Conservation (phyloP, 768 basidiomycete genomes). For the Mycena pura region DNA sequence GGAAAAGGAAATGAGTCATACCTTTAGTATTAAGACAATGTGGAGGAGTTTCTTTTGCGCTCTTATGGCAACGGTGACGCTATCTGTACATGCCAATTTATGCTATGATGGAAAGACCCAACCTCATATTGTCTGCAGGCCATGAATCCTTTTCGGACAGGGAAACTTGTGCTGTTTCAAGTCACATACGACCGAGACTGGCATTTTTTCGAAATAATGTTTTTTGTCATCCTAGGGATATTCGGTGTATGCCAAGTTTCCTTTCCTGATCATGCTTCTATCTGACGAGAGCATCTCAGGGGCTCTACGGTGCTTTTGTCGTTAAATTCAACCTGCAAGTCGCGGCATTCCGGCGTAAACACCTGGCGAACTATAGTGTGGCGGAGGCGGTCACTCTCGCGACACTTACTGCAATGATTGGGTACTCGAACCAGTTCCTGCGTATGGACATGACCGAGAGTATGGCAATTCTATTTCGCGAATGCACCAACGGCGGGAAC, state of each 20-base stretch:
- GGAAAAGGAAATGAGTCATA: conserved; percentile 94
- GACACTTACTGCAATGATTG: conserved; percentile 86
- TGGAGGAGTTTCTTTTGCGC: conserved; percentile 99
- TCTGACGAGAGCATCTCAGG: conserved; percentile 52
- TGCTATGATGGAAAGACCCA: background rate
- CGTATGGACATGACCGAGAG: conserved; percentile 98
- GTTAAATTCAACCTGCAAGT: conserved; percentile 97
- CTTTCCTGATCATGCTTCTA: background rate
- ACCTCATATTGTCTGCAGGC: conserved; percentile 55
- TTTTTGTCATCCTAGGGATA: conserved; percentile 93
- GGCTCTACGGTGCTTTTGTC: conserved; percentile 95
- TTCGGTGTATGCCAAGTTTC: conserved; percentile 73
- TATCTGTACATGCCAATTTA: conserved; percentile 72
- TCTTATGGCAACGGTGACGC: conserved; percentile 92
- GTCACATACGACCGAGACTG: conserved; percentile 97
- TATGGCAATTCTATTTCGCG: conserved; percentile 92
- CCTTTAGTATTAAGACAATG: conserved; percentile 97
- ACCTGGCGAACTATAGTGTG: conserved; percentile 83
- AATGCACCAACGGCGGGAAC: conserved; percentile 95
- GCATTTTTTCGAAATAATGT: conserved; percentile 99
- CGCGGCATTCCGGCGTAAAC: conserved; percentile 92
- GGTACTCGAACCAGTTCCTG: conserved; percentile 93
- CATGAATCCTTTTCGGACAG: conserved; percentile 98
- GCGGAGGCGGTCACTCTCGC: conserved; percentile 90
- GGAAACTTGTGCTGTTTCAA: conserved; percentile 97